These are phyloP conservation scores for Gastrolobium bilobum DNA, from an alignment of 306 rosid genomes.

Conservation along the genomic window DNA sequence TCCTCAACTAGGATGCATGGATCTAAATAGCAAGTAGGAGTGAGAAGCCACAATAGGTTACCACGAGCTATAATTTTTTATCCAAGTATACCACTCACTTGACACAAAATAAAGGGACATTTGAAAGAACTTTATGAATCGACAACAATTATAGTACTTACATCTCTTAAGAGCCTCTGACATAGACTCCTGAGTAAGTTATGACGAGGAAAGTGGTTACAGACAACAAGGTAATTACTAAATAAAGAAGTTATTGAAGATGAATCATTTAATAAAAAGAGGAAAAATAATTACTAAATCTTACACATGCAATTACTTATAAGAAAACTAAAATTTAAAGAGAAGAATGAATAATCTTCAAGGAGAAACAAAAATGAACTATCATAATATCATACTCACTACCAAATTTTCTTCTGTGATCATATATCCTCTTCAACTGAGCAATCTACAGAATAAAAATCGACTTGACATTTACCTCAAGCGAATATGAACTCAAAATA, in stretches of 20 bases:
- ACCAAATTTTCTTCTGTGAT: no score
- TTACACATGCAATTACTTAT: slow-evolving; percentile 1
- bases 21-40: not conserved
- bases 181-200: slow-evolving; percentile 41
- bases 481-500: no score
- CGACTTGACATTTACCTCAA: no score
- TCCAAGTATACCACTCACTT: not conserved
- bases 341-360: no score
- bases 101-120: not conserved
- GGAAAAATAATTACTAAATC: slow-evolving; percentile 3
- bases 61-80: not conserved
- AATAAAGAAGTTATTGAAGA: not conserved
- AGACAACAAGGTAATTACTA: slow-evolving; percentile 47
- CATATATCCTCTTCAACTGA: no score
- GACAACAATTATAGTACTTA: slow-evolving; percentile 47
- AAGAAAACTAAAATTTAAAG: slow-evolving; percentile 4
- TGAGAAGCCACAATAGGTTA: not conserved
- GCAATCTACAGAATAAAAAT: no score
- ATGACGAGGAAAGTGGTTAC: slow-evolving; percentile 62
- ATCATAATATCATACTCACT: no score
- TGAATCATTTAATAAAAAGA: not conserved
- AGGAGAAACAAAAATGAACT: no score
- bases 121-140: not conserved
- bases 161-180: slow-evolving; percentile 61
- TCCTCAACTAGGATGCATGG: not conserved